Base-by-base conservation (phyloP, 2,329 filamentous ascomycete genomes). In the Setomelanomma holmii region DNA sequence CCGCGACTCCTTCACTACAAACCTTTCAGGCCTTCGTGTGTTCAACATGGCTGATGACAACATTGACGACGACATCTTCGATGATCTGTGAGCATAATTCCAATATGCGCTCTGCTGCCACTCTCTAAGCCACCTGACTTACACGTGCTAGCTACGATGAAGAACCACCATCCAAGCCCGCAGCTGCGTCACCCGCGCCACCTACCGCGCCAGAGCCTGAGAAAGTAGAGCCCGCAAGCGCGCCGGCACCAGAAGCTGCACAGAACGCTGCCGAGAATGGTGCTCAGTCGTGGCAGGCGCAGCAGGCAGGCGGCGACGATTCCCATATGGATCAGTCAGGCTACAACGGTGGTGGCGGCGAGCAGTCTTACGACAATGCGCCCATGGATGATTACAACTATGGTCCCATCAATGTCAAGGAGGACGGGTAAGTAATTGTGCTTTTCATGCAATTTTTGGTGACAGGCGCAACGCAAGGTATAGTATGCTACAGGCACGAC, bases 61-160 rank as follows among this genome's bases (percentile, higher is more conserved):
- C 63, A 87, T 91, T 64, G 92, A 96, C 66, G 93, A 96, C 71
- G 92, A 96, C 83, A 89, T 96, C 77, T 96, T 96, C 77, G 92
- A 92, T 68, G 93, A 96, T 79, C 85, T 96, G 92, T 96, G 81
- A 79, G 91, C 84, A 14, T 50, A 22, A 5, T 34, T 45, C 41
- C 14, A 4, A 16, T 6, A 44, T 30, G 34, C 45, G 46, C 53
- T 43, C 17, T 22, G 44, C 14, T 17, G 14, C 11, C 6, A 5
- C 19, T 33, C 14, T 20, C 4, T 16, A 20, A 19, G 5, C 30
- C 24, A 35, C 34, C n/a, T 42, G 30, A 12, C 63, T 67, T 45
- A 68, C 57, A 40, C 16, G 5, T 17, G 78, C 38, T 56, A 76
- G 74, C 51, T 76, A 76, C 57, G 74, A 76, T 42, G 75, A 76